Evolutionary conservation across 2,329 filamentous ascomycete species (phyloP).

Genomic region (Venturiaceae sp.): DNA sequence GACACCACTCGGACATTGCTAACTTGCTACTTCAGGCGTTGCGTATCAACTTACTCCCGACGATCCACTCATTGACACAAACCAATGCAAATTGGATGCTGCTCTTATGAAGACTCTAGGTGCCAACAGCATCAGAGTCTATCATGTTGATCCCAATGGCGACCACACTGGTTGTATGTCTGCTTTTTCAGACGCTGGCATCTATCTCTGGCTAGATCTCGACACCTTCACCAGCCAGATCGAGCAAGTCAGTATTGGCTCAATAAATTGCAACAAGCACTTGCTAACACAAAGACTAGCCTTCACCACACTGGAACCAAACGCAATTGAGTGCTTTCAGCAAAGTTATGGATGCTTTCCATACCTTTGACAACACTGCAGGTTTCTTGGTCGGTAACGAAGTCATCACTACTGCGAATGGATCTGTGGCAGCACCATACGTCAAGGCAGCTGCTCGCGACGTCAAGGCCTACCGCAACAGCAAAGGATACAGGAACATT

Average conservation of each 20-base stretch:
- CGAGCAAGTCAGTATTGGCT: constrained; percentile 39
- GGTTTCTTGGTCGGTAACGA: constrained; percentile 88
- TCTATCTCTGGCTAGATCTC: constrained; percentile 77
- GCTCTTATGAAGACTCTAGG: constrained; percentile 70
- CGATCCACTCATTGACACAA: constrained; percentile 67
- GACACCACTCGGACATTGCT: not conserved
- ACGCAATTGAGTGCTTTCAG: constrained; percentile 60
- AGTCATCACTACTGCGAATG: constrained; percentile 53
- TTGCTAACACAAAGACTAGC: constrained; percentile 27
- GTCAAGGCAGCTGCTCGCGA: constrained; percentile 75
- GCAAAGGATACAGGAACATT: constrained; percentile 68
- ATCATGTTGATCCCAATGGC: constrained; percentile 66
- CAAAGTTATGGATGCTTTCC: constrained; percentile 67
- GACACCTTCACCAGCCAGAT: constrained; percentile 67
- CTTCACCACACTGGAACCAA: constrained; percentile 59
- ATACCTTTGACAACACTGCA: constrained; percentile 67
- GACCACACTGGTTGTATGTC: constrained; percentile 75
- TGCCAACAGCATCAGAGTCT: constrained; percentile 77
- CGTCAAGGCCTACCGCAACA: constrained; percentile 70
- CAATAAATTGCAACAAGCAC: constrained; percentile 10
- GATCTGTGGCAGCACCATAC: constrained; percentile 62
- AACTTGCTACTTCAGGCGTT: constrained; percentile 43
- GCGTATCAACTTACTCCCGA: constrained; percentile 58
- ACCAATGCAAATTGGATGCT: constrained; percentile 69
- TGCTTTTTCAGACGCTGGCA: constrained; percentile 67